Evolutionary conservation across 2,329 filamentous ascomycete species (phyloP), one percentile per base, ranked within the genome.

Genomic region (Fusarium sterilihyphosum): DNA sequence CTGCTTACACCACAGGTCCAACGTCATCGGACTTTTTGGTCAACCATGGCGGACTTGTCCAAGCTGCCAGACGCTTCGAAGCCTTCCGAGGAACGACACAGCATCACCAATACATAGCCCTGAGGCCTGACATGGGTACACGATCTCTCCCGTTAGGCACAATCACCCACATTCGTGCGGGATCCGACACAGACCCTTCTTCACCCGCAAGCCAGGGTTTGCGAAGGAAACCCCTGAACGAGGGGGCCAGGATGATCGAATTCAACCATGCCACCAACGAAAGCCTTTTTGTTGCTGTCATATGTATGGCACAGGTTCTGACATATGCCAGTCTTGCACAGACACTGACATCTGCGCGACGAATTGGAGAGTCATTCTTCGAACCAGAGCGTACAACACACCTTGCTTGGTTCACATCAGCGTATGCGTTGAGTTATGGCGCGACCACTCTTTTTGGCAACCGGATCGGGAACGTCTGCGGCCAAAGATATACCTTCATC

Each of bases 181-280:
- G 71, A 22, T 71, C 73, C 22, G 74, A 78, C 31, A 49, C 63
- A 38, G 69, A 78, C 13, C 44, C 65, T 20, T 46, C 38, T 43
- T 57, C 54, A 46, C 59, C 65, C 13, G 53, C 66, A 31, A 31
- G 52, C 17, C 67, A 67, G 20, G 68, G 54, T 12, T 46, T 79
- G 31, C 71, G 76, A 9, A 75, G 77, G 47, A 79, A 79, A 58
- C 77, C 77, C 9, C 49, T 79, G 20, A 75, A 65, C 8, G 68
- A 72, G 52, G 76, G 71, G 14, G 77, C 77, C 8, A 74, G 70
- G 50, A 71, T 71, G 18, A 73, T 79, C 44, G 73, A 68, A 47
- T 79, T 79, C 54, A 79, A 79, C 44, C 73, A 72, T 26, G 65
- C 75, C 9, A 77, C 76, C n/a, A 79, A 77, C 40, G 74, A 79